Evolutionary conservation across 495 filamentous ascomycete species (phyloP).

Genomic region (Tuber indicum): DNA sequence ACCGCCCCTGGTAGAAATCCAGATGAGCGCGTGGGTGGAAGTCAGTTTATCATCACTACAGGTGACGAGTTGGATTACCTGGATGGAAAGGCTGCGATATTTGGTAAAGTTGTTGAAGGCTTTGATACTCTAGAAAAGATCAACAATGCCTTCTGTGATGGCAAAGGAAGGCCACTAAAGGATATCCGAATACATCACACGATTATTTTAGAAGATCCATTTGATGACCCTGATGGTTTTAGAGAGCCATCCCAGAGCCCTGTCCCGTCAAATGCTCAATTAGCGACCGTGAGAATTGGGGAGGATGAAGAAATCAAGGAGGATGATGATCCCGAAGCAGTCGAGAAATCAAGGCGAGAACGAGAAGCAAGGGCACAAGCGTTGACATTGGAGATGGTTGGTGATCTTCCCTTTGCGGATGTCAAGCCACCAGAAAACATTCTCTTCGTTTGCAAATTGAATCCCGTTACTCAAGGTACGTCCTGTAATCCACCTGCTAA

Average conservation of each 20-base stretch:
- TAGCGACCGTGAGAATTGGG: conserved; percentile 85
- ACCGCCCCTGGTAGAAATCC: conserved; percentile 73
- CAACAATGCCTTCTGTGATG: conserved; percentile 79
- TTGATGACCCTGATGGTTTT: conserved; percentile 67
- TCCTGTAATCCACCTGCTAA: conserved; percentile 12
- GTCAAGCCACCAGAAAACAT: conserved; percentile 97
- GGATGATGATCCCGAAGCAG: conserved; percentile 66
- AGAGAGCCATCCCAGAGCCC: conserved; percentile 72
- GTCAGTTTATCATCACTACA: conserved; percentile 85
- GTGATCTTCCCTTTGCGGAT: conserved; percentile 93
- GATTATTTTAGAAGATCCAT: conserved; percentile 82
- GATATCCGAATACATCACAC: conserved; percentile 93
- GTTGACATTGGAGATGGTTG: conserved; percentile 93
- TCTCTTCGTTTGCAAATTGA: conserved; percentile 96
- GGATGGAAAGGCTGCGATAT: conserved; percentile 86
- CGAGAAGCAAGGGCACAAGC: conserved; percentile 91
- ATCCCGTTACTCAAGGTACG: conserved; percentile 80
- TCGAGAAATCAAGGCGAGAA: conserved; percentile 75
- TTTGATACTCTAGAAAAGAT: conserved; percentile 91
- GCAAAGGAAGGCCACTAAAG: conserved; percentile 71
- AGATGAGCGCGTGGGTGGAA: conserved; percentile 71
- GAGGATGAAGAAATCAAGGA: conserved; percentile 70
- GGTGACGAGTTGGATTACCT: conserved; percentile 81
- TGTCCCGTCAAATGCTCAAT: conserved; percentile 72
- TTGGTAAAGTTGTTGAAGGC: conserved; percentile 88